Evolutionary conservation across 495 filamentous ascomycete genomes (phyloP).

Genomic region (Apodospora peruviana): DNA sequence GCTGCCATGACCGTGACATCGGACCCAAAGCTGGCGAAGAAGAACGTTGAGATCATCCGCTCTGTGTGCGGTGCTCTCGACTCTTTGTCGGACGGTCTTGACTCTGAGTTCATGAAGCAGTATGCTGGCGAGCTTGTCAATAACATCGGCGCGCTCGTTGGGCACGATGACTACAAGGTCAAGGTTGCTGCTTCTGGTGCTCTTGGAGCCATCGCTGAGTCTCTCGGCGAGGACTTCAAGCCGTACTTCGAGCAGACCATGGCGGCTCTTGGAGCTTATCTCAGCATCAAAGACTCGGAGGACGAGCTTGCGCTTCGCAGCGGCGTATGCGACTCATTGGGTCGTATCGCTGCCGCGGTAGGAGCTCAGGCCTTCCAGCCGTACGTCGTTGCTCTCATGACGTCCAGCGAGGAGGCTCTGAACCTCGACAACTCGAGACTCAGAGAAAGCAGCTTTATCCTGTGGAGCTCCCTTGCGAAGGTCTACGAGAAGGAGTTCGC

Average conservation of each 20-base stretch:
- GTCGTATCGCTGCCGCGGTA: constrained; percentile 83
- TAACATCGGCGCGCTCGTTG: constrained; percentile 74
- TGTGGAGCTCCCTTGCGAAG: constrained; percentile 91
- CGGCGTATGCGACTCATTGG: constrained; percentile 84
- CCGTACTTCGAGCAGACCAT: constrained; percentile 89
- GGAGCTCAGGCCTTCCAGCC: constrained; percentile 81
- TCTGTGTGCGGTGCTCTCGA: constrained; percentile 88
- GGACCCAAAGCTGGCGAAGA: constrained; percentile 53
- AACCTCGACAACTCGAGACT: constrained; percentile 85
- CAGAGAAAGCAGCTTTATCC: constrained; percentile 90
- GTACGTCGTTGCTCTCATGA: constrained; percentile 84
- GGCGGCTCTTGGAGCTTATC: constrained; percentile 75
- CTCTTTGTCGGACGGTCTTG: constrained; percentile 84
- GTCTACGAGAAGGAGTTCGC: constrained; percentile 89
- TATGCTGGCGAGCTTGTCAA: constrained; percentile 81
- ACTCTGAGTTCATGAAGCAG: constrained; percentile 68
- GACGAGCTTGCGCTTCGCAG: constrained; percentile 88
- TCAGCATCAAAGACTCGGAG: constrained; percentile 77
- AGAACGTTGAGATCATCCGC: constrained; percentile 77
- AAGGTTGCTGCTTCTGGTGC: constrained; percentile 85
- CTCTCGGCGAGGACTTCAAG: constrained; percentile 73
- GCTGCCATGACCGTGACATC: constrained; percentile 52
- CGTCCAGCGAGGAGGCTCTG: constrained; percentile 84
- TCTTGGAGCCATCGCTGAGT: constrained; percentile 81
- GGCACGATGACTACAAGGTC: constrained; percentile 79